Percentiles rank a stretch among this genome's conserved stretches.
Conservation (phyloP, 2,329 filamentous ascomycete genomes). For the Chrysoporthe deuterocubensis region DNA sequence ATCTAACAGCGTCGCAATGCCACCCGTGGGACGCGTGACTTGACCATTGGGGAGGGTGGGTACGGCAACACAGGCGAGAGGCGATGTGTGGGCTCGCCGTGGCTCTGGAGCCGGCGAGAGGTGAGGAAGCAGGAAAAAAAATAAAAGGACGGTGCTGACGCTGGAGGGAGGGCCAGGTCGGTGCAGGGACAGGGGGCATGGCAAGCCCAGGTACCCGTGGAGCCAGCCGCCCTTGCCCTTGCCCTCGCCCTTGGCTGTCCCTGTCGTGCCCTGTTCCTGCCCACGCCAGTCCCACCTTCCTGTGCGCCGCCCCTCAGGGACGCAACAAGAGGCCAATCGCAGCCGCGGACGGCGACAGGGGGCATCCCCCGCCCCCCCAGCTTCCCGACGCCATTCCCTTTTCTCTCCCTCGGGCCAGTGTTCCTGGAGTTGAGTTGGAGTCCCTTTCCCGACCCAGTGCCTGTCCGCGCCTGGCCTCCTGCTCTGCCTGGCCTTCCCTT, state of each 20-base stretch:
- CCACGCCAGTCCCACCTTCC: slow-evolving; percentile 10
- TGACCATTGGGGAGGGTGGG: background rate
- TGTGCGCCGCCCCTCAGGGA: background rate
- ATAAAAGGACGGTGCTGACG: background rate
- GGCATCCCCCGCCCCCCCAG: slow-evolving; percentile 1
- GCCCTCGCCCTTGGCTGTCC: slow-evolving; percentile 1
- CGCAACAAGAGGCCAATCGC: slow-evolving; percentile 2
- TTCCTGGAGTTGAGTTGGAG: background rate
- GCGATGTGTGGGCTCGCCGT: background rate
- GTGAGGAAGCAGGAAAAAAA: background rate
- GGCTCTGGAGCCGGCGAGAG: background rate
- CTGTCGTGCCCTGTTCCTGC: slow-evolving; percentile 5
- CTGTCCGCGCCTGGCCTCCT: slow-evolving; percentile 4
- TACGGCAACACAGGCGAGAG: background rate
- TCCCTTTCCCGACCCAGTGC: slow-evolving; percentile 2
- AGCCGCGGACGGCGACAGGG: background rate
- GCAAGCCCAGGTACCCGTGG: background rate
- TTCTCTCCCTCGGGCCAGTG: slow-evolving; percentile 8
- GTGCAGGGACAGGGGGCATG: background rate
- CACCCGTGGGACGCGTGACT: background rate
- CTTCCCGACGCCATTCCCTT: background rate
- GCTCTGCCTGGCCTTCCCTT: slow-evolving; percentile 20
- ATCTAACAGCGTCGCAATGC: background rate
- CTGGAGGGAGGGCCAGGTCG: background rate
- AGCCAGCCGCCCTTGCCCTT: slow-evolving; percentile 10